Evolutionary conservation across 176 grass and related monocot species (phyloP).

Genomic region (Phoenix roebelenii): DNA sequence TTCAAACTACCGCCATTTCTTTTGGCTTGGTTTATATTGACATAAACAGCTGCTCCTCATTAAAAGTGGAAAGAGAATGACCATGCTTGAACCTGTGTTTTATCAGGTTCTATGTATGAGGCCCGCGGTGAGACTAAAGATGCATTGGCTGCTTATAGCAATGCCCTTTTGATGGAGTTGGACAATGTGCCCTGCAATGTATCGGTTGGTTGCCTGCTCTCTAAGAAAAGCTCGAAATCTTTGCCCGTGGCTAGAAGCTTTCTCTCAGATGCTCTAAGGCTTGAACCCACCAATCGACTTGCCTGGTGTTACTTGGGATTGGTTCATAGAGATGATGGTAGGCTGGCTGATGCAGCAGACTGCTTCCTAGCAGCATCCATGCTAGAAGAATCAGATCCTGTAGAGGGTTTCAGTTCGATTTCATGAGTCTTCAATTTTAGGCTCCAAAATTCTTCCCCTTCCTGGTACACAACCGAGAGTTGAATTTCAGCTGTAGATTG

Average conservation of each 20-base stretch:
- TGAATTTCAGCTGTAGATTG: constrained; percentile 21
- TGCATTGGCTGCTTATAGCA: constrained; percentile 50
- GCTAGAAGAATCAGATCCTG: constrained; percentile 78
- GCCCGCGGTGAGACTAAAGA: constrained; percentile 28
- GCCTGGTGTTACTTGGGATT: constrained; percentile 94
- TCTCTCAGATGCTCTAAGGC: constrained; percentile 75
- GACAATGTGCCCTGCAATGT: constrained; percentile 78
- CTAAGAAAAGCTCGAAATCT: constrained; percentile 57
- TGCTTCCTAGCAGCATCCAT: constrained; percentile 83
- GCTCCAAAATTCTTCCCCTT: constrained; percentile 7
- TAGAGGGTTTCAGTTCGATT: constrained; percentile 65
- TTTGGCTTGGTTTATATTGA: too few relatives aligned
- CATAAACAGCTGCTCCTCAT: too few relatives aligned
- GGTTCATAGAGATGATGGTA: constrained; percentile 70
- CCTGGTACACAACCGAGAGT: constrained; percentile 30
- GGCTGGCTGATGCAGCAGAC: constrained; percentile 62
- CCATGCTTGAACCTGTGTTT: background rate
- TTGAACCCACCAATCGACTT: constrained; percentile 60
- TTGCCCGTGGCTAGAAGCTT: constrained; percentile 68
- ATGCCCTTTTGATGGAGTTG: constrained; percentile 53
- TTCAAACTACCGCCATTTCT: too few relatives aligned
- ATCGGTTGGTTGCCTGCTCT: constrained; percentile 58
- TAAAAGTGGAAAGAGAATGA: too few relatives aligned
- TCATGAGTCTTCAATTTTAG: constrained; percentile 23
- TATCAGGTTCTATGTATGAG: constrained; percentile 55